Evolutionary conservation across 1,139 yeast genomes (phyloP).

Genomic region (Kodamaea sp.): DNA sequence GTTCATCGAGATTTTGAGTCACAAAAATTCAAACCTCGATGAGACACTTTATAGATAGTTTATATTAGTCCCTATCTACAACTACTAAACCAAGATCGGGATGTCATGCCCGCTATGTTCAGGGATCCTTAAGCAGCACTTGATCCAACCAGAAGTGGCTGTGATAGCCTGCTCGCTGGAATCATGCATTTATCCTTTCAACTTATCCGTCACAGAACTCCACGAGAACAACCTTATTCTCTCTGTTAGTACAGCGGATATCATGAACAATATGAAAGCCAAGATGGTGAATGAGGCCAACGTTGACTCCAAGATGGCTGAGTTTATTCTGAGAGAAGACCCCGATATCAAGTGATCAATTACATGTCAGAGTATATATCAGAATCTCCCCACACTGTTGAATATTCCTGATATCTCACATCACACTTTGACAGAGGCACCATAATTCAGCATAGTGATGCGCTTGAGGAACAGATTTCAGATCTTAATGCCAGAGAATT

Average conservation of each 20-base stretch:
- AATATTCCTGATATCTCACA: too few relatives aligned
- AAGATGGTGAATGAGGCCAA: constrained; percentile 24
- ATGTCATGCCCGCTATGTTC: constrained; percentile 30
- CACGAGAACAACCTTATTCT: constrained; percentile 25
- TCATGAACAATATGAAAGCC: constrained; percentile 26
- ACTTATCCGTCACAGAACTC: constrained; percentile 28
- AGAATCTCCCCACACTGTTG: neutral
- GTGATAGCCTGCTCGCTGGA: constrained; percentile 30
- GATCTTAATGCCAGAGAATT: too few relatives aligned
- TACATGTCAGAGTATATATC: neutral
- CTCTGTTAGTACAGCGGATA: constrained; percentile 22
- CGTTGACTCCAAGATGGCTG: constrained; percentile 27
- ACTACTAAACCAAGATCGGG: neutral
- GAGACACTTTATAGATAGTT: too few relatives aligned
- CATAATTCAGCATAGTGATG: too few relatives aligned
- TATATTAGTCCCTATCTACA: too few relatives aligned
- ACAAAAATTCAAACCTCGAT: too few relatives aligned
- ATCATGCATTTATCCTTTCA: constrained; percentile 35
- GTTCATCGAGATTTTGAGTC: too few relatives aligned
- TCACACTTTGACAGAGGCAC: too few relatives aligned
- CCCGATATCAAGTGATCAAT: constrained; percentile 15
- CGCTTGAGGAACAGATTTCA: too few relatives aligned
- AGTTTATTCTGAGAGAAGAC: constrained; percentile 28
- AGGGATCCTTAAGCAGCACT: constrained; percentile 24
- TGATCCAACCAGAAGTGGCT: constrained; percentile 29